Evolutionary conservation across 257 asterid species (phyloP), one percentile per base, ranked within the genome.

Genomic region (Nicotiana otophora): DNA sequence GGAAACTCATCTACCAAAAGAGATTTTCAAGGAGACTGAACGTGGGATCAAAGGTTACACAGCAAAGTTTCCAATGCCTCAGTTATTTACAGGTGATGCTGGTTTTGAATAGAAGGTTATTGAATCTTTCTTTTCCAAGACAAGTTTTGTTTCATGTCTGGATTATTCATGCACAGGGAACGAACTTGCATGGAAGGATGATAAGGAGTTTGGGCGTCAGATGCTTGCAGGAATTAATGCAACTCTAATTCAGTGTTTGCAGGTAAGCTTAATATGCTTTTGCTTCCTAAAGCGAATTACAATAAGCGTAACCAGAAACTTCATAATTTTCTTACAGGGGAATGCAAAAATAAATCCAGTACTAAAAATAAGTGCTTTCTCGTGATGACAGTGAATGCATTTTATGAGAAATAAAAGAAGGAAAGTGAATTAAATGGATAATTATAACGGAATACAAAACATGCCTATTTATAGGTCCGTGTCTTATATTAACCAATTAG

Each of bases 181-280:
- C 74, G 77, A 82, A 67, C 78, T 90, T 81, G 89, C 83, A 11
- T 88, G 90, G 91, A 90, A 74, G 84, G 86, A 87, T 33, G 93
- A 90, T 30, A 83, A 86, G 19, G 88, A 90, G 85, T 90, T 88
- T 80, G 87, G 87, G 36, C 84, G 87, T 3, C 90, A 90, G 77
- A 90, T 90, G 93, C 90, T 90, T 68, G 88, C 93, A 14, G 91
- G 93, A 85, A 86, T 84, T 33, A 88, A 88, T 90, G 88, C 93
- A 76, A 83, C 85, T 1, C 81, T 84, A n/a, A 90, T 90, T 68
- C 80, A 85, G 75, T 64, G 89, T 81, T 82, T 90, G 58, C 84
- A 82, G 91, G 90, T 89, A 79, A 23, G 62, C 20, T 64, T 30
- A 28, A 48, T 9, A 36, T 15, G 39, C 31, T 39, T 19, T 5